phyloP scores from a whole-genome alignment of 495 filamentous ascomycete species.

The Evernia prunastri region DNA sequence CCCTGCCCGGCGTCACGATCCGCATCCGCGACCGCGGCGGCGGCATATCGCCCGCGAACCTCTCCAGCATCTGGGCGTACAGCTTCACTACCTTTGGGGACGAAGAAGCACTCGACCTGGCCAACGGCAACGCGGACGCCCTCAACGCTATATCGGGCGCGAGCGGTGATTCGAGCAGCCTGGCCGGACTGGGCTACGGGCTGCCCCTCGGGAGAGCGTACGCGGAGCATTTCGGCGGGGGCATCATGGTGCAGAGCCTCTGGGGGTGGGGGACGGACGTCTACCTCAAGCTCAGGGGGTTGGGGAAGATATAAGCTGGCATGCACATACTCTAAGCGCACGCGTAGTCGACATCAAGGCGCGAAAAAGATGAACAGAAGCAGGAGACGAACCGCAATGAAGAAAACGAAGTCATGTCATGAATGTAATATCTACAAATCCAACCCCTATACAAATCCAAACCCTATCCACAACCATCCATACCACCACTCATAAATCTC shows the following conservation, averaged over 20 bases:
- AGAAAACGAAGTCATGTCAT: background rate
- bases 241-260: slow-evolving; percentile 87
- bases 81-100: slow-evolving; percentile 91
- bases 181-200: slow-evolving; percentile 91
- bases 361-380: background rate
- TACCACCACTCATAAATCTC: background rate
- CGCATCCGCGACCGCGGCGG: slow-evolving; percentile 92
- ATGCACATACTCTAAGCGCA: no score
- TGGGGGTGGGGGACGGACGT: slow-evolving; percentile 93
- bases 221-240: slow-evolving; percentile 96
- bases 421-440: background rate
- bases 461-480: background rate
- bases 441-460: background rate
- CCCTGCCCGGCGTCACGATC: slow-evolving; percentile 83
- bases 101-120: slow-evolving; percentile 37
- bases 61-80: slow-evolving; percentile 90
- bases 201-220: slow-evolving; percentile 87
- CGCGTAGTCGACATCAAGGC: no score
- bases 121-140: slow-evolving; percentile 53
- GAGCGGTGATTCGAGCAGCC: slow-evolving; percentile 62
- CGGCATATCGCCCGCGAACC: slow-evolving; percentile 74
- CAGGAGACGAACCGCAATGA: background rate
- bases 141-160: slow-evolving; percentile 64
- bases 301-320: slow-evolving; percentile 64
- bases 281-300: slow-evolving; percentile 74